phyloP scores from a whole-genome alignment of 129 eudicot species.

The Kitagawia praeruptora region DNA sequence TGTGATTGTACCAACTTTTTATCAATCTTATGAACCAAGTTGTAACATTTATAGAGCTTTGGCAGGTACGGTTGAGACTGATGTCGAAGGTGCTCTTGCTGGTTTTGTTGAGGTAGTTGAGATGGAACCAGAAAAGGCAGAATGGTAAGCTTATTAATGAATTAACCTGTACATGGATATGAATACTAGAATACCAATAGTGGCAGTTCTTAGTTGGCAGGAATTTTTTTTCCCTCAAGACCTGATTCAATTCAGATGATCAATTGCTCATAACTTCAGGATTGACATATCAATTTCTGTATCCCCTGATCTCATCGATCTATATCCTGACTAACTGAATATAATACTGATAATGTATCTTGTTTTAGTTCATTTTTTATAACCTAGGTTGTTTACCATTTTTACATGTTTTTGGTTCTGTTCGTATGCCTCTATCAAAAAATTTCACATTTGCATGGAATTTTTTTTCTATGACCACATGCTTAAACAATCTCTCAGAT shows the following conservation, averaged over 20 bases:
- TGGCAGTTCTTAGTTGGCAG: not conserved
- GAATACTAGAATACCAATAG: too few species aligned
- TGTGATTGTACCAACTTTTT: not conserved
- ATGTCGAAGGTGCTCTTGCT: constrained; percentile 86
- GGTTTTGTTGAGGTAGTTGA: constrained; percentile 95
- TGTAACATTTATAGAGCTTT: not conserved
- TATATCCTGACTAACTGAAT: too few species aligned
- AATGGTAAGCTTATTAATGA: constrained; percentile 49
- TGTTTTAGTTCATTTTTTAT: too few species aligned
- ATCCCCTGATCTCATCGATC: too few species aligned
- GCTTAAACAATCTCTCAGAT: not conserved
- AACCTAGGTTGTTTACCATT: not conserved
- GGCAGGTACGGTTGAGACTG: constrained; percentile 88
- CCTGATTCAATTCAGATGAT: too few species aligned
- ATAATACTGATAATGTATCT: too few species aligned
- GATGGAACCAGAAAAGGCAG: constrained; percentile 99
- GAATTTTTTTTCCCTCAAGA: not conserved
- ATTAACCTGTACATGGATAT: not conserved
- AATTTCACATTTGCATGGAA: not conserved
- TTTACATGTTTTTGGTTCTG: not conserved
- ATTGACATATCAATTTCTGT: too few species aligned
- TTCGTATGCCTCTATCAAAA: not conserved
- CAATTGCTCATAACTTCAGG: too few species aligned
- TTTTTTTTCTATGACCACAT: not conserved
- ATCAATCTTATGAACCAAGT: not conserved